Percentiles rank a stretch among this genome's conserved stretches.
These are phyloP conservation scores for Quercus agrifolia DNA, from an alignment of 306 rosid species.

Conservation along the genomic window DNA sequence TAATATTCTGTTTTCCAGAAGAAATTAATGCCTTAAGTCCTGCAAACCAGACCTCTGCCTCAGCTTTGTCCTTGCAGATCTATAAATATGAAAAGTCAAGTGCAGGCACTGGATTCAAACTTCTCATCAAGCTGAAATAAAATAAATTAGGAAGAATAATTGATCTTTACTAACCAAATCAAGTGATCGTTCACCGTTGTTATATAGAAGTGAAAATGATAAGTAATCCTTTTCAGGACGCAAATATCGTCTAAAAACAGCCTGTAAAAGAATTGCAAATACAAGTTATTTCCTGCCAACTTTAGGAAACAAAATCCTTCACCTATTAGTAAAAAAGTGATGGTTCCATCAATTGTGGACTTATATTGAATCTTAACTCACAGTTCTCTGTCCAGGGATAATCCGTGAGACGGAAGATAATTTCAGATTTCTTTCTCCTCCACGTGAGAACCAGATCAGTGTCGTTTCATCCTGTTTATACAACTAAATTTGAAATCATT, in stretches of 20 bases:
- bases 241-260: constrained; percentile 84
- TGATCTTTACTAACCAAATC: constrained; percentile 70
- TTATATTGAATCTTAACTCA: constrained; percentile 43
- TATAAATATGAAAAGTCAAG: constrained; percentile 33
- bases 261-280: constrained; percentile 45
- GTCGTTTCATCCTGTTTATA: constrained; percentile 80
- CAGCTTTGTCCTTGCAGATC: constrained; percentile 96
- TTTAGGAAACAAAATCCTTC: not conserved
- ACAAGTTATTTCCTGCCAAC: not conserved
- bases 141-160: not conserved
- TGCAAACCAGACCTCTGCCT: constrained; percentile 77
- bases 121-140: constrained; percentile 4
- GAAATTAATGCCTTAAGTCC: constrained; percentile 73
- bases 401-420: constrained; percentile 57
- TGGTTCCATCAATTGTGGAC: not conserved
- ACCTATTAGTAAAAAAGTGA: not conserved
- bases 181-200: constrained; percentile 77
- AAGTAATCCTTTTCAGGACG: constrained; percentile 90
- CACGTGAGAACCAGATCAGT: constrained; percentile 75
- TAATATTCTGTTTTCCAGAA: constrained; percentile 35
- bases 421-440: constrained; percentile 68
- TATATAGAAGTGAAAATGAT: constrained; percentile 84
- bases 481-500: constrained; percentile 40
- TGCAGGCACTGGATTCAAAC: constrained; percentile 6
- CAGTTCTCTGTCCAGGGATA: constrained; percentile 92